These are phyloP conservation scores for Liquidambar formosana DNA, from an alignment of 164 flowering plant genomes.

Conservation along the genomic window DNA sequence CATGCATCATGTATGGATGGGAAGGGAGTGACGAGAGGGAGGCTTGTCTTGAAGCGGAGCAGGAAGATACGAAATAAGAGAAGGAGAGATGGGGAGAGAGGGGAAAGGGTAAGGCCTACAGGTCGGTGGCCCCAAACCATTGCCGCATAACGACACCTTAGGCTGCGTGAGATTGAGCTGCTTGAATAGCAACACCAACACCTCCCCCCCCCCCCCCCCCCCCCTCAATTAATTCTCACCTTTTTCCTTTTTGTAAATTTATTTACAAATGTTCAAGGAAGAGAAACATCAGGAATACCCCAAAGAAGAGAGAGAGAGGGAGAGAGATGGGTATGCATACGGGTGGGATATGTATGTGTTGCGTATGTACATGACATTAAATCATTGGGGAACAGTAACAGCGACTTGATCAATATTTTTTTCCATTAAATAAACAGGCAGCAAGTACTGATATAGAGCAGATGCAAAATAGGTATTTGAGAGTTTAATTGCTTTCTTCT, in stretches of 20 bases:
- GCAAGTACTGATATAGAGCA: slow-evolving; percentile 7
- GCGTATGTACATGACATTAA: slow-evolving; percentile 20
- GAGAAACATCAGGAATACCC: slow-evolving; percentile 20
- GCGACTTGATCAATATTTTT: slow-evolving; percentile 7
- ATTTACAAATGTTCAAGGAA: slow-evolving; percentile 19
- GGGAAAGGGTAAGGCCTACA: slow-evolving; percentile 13
- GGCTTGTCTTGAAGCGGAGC: slow-evolving; percentile 15
- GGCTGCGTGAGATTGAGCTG: slow-evolving; percentile 14
- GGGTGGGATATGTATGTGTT: slow-evolving; percentile 16
- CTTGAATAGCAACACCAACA: slow-evolving; percentile 16
- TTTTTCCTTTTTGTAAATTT: not conserved
- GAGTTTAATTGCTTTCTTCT: slow-evolving; percentile 27
- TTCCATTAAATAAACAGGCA: slow-evolving; percentile 17
- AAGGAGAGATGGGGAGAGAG: slow-evolving; percentile 22
- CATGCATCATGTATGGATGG: not conserved
- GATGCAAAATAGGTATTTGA: slow-evolving; percentile 13
- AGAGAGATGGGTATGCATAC: slow-evolving; percentile 16
- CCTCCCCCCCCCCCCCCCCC: too few relatives aligned
- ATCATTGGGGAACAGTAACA: slow-evolving; percentile 22
- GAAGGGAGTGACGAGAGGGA: slow-evolving; percentile 10
- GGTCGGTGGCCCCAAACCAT: slow-evolving; percentile 25
- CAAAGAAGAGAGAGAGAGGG: slow-evolving; percentile 11
- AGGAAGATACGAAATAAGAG: slow-evolving; percentile 27
- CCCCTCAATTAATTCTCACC: not conserved
- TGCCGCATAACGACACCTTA: slow-evolving; percentile 22